Evolutionary conservation across 352 stramenopile species (phyloP), one percentile per base, ranked within the genome.

Genomic region (Pythium utonaiense): DNA sequence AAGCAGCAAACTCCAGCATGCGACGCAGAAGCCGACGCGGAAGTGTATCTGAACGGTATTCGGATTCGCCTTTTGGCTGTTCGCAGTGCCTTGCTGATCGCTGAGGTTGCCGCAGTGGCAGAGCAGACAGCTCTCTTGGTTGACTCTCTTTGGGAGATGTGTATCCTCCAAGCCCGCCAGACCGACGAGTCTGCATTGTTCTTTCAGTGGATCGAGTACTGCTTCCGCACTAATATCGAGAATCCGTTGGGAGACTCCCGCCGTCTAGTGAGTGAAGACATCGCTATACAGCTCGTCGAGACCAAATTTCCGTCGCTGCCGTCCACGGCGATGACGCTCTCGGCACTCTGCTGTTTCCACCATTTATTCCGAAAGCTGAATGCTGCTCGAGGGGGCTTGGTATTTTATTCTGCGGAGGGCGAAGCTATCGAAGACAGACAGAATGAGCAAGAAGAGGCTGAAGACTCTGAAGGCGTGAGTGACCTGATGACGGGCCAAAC

Each of bases 171-270:
- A 10, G 60, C 75, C 1, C 61, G 61, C 9, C 25, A 75, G 3
- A n/a, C 45, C 17, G 78, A 87, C 38, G 81, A 90, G 53, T 63
- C 71, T 0, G 71, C 81, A 6, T 62, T 91, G 3, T 89, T 73
- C 50, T 93, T 93, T 40, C 74, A 89, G 25, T 93, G 83, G 83
- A 70, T 91, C 54, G 75, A 86, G 48, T 70, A 86, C 3, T 93
- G 79, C 34, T 69, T 84, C 16, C 42, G 53, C 12, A 67, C 60
- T 1, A 53, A 49, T 21, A 42, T 59, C 58, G 78, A 73, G 14
- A 73, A 76, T 21, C 17, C 21, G 16, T 24, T 8, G 7, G 12
- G 14, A 10, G 33, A 25, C 21, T 16, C 24, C 1, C 17, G 42
- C 22, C 24, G 34, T 8, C 64, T 71, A 0, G 9, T 71, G 3